Evolutionary conservation across 179 eudicot species (phyloP), one percentile per base, ranked within the genome.

Genomic region (Monotropa hypopitys): DNA sequence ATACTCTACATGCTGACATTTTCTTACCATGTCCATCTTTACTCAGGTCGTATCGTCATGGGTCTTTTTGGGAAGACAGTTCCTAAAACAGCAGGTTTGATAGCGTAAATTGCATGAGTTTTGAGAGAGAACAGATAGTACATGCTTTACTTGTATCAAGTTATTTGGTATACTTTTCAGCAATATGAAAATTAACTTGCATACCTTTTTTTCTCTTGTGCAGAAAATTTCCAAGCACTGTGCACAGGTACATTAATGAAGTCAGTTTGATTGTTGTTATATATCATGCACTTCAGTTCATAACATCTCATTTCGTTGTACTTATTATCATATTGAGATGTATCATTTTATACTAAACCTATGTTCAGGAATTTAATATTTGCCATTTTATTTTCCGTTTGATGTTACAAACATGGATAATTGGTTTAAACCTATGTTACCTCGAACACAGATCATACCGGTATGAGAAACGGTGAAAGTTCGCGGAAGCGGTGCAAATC

Each of bases 31-130:
- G 20, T 26, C 28, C 46, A 11, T 81, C 54, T 56, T 33, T 69
- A 86, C 79, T 83, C 89, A 94, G 98, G 98, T 59, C 90, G 98
- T 49, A 83, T 94, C 45, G 91, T 87, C 7, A 88, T 94, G 88
- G 98, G 98, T 75, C 92, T 94, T 78, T 94, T 89, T 83, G 98
- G 98, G n/a, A 93, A 94, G 80, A 80, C 98, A 13, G 98, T 94
- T 78, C 98, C 98, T 57, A 93, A 94, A 82, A 94, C 98, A 78
- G 95, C 86, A 75, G 98, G 98, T 94, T 83, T 71, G 80, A 51
- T 76, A 45, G 54, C 69, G 8, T 51, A 35, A 20, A 49, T 26
- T 11, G 46, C 45, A 12, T 70, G 28, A 68, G 26, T 35, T 23
- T 45, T 47, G 12, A 40, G 33, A n/a, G 62, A 56, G 18, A 71